Evolutionary conservation across 192 early-diverging fungal genomes (phyloP), one percentile per base, ranked within the genome.

Genomic region (Bifiguratus adelaidae): DNA sequence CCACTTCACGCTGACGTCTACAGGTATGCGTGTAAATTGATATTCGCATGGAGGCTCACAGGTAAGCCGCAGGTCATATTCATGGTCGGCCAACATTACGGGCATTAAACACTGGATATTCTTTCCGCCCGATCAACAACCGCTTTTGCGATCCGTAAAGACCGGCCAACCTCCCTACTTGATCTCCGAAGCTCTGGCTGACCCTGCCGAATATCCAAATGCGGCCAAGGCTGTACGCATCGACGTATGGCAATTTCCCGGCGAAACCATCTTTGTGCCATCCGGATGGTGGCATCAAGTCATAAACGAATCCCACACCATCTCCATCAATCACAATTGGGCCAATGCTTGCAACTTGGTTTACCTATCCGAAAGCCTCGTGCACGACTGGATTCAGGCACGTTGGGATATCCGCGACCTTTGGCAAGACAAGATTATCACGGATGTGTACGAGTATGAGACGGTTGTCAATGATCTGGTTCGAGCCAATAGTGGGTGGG

Each of bases 241-340:
- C 4, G 66, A 73, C 6, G 32, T 82, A 7, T 68, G 69, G 48
- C 84, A 86, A 41, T 16, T 59, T 2, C 62, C 70, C 12, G 84
- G 84, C 18, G 70, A 83, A 42, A 81, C 80, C 1, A 42, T 86
- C 6, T 86, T 83, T 65, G 81, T 86, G 3, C 84, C 84, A 5
- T 73, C 74, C 3, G 74, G 76, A 9, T 86, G 84, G 84, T 82
- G 69, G 60, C 84, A 86, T 67, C 79, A 82, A 48, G 81, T 83
- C 8, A 61, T 65, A 35, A 86, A 86, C 27, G 61, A 79, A 34
- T 79, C 77, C 28, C 68, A 76, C 26, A 80, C 81, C 0, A 81
- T 86, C 27, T 83, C 81, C 4, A 86, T 86, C 52, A 86, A 86
- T 48, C 81, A 81, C 58, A 86, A 86, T 46, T 86, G 84, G 84